Evolutionary conservation across 768 basidiomycete genomes (phyloP).

Genomic region (Tricholoma terreum): DNA sequence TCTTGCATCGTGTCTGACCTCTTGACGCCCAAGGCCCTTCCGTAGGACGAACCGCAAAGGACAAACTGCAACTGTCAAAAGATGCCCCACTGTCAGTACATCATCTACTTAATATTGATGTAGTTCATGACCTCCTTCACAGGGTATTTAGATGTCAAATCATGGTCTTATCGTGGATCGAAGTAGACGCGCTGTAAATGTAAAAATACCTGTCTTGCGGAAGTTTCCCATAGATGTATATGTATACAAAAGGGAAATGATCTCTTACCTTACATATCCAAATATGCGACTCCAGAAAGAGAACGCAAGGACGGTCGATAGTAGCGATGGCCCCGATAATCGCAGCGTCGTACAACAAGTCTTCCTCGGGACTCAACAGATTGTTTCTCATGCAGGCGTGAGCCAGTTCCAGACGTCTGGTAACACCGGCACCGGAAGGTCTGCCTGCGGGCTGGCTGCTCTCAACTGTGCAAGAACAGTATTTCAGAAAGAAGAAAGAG

Average conservation of each 20-base stretch:
- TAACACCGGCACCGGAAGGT: conserved; percentile 29
- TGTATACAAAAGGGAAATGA: too few relatives aligned
- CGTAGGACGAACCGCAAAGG: too few relatives aligned
- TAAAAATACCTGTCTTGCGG: too few relatives aligned
- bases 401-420: conserved; percentile 49
- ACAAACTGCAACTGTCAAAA: too few relatives aligned
- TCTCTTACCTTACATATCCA: neutral
- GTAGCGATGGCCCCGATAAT: neutral
- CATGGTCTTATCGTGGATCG: too few relatives aligned
- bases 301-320: neutral
- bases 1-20: neutral
- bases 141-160: too few relatives aligned
- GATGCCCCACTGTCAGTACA: too few relatives aligned
- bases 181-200: too few relatives aligned
- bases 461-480: conserved; percentile 59
- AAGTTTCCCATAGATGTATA: too few relatives aligned
- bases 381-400: conserved; percentile 47
- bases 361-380: conserved; percentile 27
- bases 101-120: too few relatives aligned
- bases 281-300: neutral
- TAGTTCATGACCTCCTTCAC: too few relatives aligned
- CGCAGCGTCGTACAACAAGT: neutral
- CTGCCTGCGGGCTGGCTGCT: conserved; percentile 68
- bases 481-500: conserved; percentile 33
- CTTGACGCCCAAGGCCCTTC: neutral